A percentile compares a stretch with the other conserved stretches of the same genome.
Evolutionary conservation across 352 stramenopile genomes (phyloP).

Genomic region (Peronospora destructor): DNA sequence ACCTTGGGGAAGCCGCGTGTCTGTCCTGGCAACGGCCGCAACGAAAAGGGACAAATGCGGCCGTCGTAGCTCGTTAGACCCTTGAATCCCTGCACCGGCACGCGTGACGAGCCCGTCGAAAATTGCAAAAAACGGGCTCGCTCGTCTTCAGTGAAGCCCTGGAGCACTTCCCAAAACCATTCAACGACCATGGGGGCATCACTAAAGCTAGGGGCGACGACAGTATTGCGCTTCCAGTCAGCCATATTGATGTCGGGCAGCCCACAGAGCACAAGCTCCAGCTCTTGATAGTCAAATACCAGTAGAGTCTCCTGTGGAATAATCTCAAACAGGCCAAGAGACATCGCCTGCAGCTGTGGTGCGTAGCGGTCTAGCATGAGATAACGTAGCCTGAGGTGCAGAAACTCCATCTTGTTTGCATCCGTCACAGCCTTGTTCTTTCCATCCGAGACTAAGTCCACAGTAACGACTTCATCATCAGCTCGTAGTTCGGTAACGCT

Average conservation of each 20-base stretch:
- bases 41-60: constrained; percentile 64
- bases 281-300: constrained; percentile 98
- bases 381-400: constrained; percentile 92
- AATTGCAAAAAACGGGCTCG: constrained; percentile 81
- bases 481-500: constrained; percentile 61
- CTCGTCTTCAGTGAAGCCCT: constrained; percentile 56
- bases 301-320: constrained; percentile 93
- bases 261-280: constrained; percentile 82
- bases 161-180: constrained; percentile 79
- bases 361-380: constrained; percentile 90
- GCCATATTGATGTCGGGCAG: constrained; percentile 83
- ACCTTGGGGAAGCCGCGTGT: constrained; percentile 65
- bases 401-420: constrained; percentile 93
- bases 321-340: constrained; percentile 93
- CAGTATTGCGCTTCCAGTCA: constrained; percentile 84
- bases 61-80: constrained; percentile 79
- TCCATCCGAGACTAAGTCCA: constrained; percentile 56
- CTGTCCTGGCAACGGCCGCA: constrained; percentile 51
- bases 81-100: constrained; percentile 82
- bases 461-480: constrained; percentile 44
- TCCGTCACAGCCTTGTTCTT: constrained; percentile 85
- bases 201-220: constrained; percentile 42
- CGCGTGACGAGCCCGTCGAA: constrained; percentile 74
- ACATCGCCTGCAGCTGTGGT: constrained; percentile 85
- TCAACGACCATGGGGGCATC: constrained; percentile 36